Base-by-base conservation (phyloP, 2,329 filamentous ascomycete genomes). In the Eutypa lata region DNA sequence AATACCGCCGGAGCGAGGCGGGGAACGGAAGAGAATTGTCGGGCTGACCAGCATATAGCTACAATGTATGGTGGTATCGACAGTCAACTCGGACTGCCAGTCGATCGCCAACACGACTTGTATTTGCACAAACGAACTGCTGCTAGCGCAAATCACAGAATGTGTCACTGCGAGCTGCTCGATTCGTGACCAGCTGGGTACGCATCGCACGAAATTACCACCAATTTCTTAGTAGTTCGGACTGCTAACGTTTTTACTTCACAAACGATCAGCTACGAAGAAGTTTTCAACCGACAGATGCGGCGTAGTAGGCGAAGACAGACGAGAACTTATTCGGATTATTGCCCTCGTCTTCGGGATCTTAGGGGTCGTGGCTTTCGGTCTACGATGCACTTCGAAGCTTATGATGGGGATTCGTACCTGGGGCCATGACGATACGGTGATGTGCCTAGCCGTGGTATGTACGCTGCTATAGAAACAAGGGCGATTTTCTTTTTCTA, bases 401-500 rank as follows among this genome's bases (percentile, higher is more conserved):
- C 26, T 70, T 3, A 49, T 53, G 37, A 40, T 66, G 19, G 60
- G 65, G 10, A 49, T 60, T 1, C 64, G 63, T 31, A 52, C 55
- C 7, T 70, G 67, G 67, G 68, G 67, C 1, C 37, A 58, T 21
- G 65, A 68, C 42, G 66, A 69, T 44, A 64, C 61, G 53, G 55
- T 65, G 40, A 68, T 69, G 60, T 60, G 56, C 33, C 37, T 60
- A 13, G 61, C 57, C 7, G 61, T 67, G n/a, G n/a, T n/a, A n/a
- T 55, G 63, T 66, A 60, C 33, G 58, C 49, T 10, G 7, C 26
- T 33, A 13, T 45, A 18, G 22, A 22, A 19, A 31, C 16, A n/a
- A 19, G 35, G 18, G 22, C 19, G 8, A 33, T 16, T 28, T 13
- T 44, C 11, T 5, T 22, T 53, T 43, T 44, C 51, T 59, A 48